Evolutionary conservation across 257 asterid species (phyloP).

Genomic region (Rauvolfia tetraphylla): DNA sequence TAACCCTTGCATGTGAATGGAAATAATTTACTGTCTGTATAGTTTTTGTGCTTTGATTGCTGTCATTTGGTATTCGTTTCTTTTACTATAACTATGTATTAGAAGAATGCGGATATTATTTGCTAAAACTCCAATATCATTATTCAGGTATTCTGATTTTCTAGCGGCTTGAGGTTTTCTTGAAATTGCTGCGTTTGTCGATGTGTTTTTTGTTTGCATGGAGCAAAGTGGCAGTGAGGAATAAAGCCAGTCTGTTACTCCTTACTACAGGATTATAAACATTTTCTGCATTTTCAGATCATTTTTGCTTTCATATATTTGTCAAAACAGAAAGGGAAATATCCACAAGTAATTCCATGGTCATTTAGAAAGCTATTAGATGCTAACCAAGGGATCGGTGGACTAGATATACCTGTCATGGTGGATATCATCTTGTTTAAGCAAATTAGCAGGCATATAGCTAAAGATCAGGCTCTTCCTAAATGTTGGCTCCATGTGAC

Average conservation of each 20-base stretch:
- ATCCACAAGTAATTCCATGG: not conserved
- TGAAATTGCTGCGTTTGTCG: not conserved
- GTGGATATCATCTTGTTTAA: too few species aligned
- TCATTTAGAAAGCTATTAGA: not conserved
- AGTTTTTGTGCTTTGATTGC: not conserved
- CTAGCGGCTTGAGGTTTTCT: not conserved
- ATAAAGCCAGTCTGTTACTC: not conserved
- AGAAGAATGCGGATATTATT: not conserved
- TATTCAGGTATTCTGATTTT: not conserved
- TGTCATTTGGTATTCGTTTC: not conserved
- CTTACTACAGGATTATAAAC: not conserved
- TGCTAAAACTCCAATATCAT: not conserved
- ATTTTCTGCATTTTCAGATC: not conserved
- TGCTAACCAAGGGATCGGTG: not conserved
- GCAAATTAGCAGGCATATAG: not conserved
- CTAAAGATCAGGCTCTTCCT: not conserved
- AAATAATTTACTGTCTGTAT: not conserved
- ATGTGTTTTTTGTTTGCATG: not conserved
- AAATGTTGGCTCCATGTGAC: not conserved
- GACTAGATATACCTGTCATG: not conserved
- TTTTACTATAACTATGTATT: not conserved
- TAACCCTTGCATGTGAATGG: conserved; percentile 20
- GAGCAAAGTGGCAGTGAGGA: not conserved
- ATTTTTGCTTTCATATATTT: not conserved
- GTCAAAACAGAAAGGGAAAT: not conserved